phyloP scores from a whole-genome alignment of 2,329 filamentous ascomycete genomes.

The Trichophyton mentagrophytes region DNA sequence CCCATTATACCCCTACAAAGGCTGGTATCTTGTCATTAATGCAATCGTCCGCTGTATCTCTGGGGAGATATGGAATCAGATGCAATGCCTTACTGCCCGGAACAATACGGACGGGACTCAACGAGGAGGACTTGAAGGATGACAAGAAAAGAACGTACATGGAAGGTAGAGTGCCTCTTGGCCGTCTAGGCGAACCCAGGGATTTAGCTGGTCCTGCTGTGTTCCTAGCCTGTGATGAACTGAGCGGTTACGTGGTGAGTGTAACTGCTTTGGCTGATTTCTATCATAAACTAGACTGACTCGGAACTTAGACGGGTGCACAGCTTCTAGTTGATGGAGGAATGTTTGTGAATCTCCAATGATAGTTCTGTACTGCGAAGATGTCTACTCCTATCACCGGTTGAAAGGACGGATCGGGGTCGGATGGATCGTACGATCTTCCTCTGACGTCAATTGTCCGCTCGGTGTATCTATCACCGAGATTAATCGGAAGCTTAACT shows the following conservation, averaged over 20 bases:
- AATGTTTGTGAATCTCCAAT: slow-evolving; percentile 79
- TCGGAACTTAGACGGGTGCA: slow-evolving; percentile 48
- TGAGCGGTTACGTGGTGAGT: slow-evolving; percentile 60
- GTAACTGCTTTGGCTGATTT: background rate
- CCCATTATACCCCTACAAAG: slow-evolving; percentile 82
- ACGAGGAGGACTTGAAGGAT: slow-evolving; percentile 67
- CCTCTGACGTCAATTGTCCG: background rate
- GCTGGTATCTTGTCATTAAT: slow-evolving; percentile 69
- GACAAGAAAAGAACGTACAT: slow-evolving; percentile 61
- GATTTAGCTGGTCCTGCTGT: slow-evolving; percentile 76
- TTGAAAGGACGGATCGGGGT: no score
- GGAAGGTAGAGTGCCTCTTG: slow-evolving; percentile 68
- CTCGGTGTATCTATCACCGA: background rate
- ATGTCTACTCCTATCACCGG: no score
- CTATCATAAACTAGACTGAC: background rate
- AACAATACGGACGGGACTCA: slow-evolving; percentile 71
- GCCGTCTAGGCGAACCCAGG: slow-evolving; percentile 55
- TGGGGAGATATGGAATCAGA: slow-evolving; percentile 62
- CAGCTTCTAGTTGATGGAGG: slow-evolving; percentile 81
- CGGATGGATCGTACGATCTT: no score
- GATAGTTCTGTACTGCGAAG: slow-evolving; percentile 8
- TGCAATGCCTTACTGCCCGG: slow-evolving; percentile 78
- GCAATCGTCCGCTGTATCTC: slow-evolving; percentile 67
- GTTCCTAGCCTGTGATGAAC: slow-evolving; percentile 64
- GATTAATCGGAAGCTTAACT: background rate